phyloP scores from a whole-genome alignment of 2,329 filamentous ascomycete genomes.

The Colletotrichum sp. region DNA sequence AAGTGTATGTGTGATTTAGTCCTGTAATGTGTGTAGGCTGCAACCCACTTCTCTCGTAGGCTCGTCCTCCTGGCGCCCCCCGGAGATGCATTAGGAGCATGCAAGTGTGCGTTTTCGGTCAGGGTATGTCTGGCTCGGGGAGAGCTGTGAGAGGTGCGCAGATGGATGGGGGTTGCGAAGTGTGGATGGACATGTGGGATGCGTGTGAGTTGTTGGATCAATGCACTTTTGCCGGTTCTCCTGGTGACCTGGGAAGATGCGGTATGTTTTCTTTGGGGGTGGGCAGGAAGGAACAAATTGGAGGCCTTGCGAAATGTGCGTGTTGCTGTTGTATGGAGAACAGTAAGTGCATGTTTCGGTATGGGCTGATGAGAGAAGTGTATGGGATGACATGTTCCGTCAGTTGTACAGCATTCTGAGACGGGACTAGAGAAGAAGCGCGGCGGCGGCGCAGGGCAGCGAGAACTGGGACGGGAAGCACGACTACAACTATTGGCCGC shows the following conservation, averaged over 20 bases:
- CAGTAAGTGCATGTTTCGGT: background rate
- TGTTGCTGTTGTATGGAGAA: background rate
- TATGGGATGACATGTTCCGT: conserved; percentile 15
- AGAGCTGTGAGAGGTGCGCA: background rate
- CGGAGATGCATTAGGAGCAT: background rate
- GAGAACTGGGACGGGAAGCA: background rate
- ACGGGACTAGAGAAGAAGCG: background rate
- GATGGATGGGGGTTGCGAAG: background rate
- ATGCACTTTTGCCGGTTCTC: background rate
- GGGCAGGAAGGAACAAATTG: background rate
- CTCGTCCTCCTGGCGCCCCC: background rate
- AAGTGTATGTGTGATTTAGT: background rate
- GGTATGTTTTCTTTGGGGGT: background rate
- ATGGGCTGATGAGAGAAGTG: background rate
- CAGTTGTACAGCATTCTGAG: background rate
- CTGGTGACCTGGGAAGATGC: background rate
- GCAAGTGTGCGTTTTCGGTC: conserved; percentile 14
- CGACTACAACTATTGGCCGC: background rate
- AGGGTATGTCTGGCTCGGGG: background rate
- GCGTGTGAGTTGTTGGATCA: background rate
- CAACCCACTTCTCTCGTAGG: background rate
- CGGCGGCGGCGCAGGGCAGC: background rate
- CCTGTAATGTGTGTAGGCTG: background rate
- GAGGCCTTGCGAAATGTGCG: background rate
- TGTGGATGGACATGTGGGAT: background rate